Percentiles rank a stretch among this genome's conserved stretches.
Conservation (phyloP, 148 eudicot genomes). For the Agrostemma githago region DNA sequence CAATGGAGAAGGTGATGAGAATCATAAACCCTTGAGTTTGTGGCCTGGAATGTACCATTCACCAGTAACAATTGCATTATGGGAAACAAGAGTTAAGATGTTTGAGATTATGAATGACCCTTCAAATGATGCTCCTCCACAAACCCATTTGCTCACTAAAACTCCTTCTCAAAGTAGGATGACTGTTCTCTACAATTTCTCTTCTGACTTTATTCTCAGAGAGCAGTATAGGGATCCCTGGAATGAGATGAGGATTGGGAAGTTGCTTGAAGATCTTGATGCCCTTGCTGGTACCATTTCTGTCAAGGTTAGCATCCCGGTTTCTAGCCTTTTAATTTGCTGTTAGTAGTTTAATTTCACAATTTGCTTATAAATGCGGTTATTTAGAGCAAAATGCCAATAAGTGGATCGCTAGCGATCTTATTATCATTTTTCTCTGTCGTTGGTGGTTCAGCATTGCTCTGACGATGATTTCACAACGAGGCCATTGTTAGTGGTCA, state of each 20-base stretch:
- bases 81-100: slow-evolving; percentile 78
- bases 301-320: slow-evolving; percentile 58
- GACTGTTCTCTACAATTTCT: slow-evolving; percentile 65
- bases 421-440: neutral
- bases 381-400: too few species aligned
- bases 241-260: slow-evolving; percentile 90
- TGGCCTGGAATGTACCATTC: slow-evolving; percentile 99
- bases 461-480: slow-evolving; percentile 84
- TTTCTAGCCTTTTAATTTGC: neutral
- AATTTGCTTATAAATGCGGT: too few species aligned
- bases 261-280: slow-evolving; percentile 96
- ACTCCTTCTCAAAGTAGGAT: slow-evolving; percentile 67
- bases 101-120: slow-evolving; percentile 72
- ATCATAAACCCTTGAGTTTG: slow-evolving; percentile 58
- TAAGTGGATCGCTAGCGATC: neutral
- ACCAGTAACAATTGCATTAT: slow-evolving; percentile 87
- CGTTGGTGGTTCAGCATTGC: slow-evolving; percentile 65
- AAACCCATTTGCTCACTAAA: slow-evolving; percentile 52
- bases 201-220: slow-evolving; percentile 69
- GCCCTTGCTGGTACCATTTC: slow-evolving; percentile 98
- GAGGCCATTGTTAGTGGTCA: slow-evolving; percentile 80
- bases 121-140: slow-evolving; percentile 71
- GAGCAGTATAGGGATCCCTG: slow-evolving; percentile 96
- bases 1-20: slow-evolving; percentile 24
- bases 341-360: too few species aligned